Conservation (phyloP, 306 rosid genomes). For the Medicago ruthenica region DNA sequence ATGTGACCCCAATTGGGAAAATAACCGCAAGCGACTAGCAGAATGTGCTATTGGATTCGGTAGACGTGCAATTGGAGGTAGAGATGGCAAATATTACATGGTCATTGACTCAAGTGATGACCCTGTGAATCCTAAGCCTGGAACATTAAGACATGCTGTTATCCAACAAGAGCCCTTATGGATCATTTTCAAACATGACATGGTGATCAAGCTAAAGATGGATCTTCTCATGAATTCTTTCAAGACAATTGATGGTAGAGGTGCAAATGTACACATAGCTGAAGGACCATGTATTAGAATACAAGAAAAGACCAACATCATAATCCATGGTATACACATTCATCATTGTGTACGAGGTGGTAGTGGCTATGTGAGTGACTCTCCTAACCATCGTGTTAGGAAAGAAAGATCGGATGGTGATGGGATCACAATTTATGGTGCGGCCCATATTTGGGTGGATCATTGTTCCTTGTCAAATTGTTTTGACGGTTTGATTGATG, state of each 20-base stretch:
- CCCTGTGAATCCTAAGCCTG: slow-evolving; percentile 72
- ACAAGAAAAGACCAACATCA: slow-evolving; percentile 64
- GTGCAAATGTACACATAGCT: slow-evolving; percentile 71
- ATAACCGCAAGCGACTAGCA: slow-evolving; percentile 66
- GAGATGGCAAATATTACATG: slow-evolving; percentile 66
- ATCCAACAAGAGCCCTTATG: slow-evolving; percentile 80
- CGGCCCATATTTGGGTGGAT: slow-evolving; percentile 77
- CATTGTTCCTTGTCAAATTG: slow-evolving; percentile 75
- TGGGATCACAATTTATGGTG: slow-evolving; percentile 67
- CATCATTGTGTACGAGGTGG: slow-evolving; percentile 79
- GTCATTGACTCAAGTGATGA: slow-evolving; percentile 65
- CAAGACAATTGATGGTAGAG: slow-evolving; percentile 89
- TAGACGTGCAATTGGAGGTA: slow-evolving; percentile 73
- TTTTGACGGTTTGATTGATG: slow-evolving; percentile 78
- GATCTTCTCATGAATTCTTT: slow-evolving; percentile 75
- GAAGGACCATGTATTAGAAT: slow-evolving; percentile 83
- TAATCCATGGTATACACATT: slow-evolving; percentile 76
- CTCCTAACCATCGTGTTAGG: slow-evolving; percentile 63
- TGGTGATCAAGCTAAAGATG: slow-evolving; percentile 70
- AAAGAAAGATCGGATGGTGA: slow-evolving; percentile 76
- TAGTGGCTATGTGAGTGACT: slow-evolving; percentile 66
- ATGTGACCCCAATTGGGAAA: slow-evolving; percentile 82
- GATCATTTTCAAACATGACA: slow-evolving; percentile 78
- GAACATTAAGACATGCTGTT: slow-evolving; percentile 70
- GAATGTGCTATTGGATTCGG: slow-evolving; percentile 88